Evolutionary conservation across 208 protist genomes (phyloP).

Genomic region (Leishmania turanica): DNA sequence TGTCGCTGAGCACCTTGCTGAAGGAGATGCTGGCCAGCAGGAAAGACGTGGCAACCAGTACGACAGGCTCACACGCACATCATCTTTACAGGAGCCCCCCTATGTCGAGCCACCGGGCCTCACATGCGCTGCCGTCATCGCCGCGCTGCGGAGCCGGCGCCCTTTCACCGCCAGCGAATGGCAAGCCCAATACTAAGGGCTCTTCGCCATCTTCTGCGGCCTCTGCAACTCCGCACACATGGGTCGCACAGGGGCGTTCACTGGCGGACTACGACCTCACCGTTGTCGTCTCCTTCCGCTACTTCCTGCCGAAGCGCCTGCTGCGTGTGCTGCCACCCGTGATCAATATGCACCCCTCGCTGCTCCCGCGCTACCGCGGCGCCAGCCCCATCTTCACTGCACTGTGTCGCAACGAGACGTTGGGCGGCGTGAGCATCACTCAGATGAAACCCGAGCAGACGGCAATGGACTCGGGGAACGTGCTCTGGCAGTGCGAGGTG

Average conservation of each 20-base stretch:
- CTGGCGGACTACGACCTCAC: slow-evolving; percentile 70
- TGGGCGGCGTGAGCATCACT: slow-evolving; percentile 80
- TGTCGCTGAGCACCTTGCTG: slow-evolving; percentile 55
- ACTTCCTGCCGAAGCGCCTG: slow-evolving; percentile 75
- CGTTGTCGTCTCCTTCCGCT: slow-evolving; percentile 89
- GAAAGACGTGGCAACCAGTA: neutral
- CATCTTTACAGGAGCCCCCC: neutral
- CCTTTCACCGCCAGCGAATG: neutral
- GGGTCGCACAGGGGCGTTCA: slow-evolving; percentile 34
- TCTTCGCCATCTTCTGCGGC: neutral
- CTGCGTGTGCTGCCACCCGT: slow-evolving; percentile 65
- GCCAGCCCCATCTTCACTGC: slow-evolving; percentile 90
- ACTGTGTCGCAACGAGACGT: slow-evolving; percentile 66
- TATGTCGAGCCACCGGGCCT: neutral
- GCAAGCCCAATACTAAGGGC: neutral
- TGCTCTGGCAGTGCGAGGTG: slow-evolving; percentile 79
- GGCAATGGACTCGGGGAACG: slow-evolving; percentile 77
- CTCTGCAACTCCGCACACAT: slow-evolving; percentile 19
- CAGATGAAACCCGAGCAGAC: slow-evolving; percentile 53
- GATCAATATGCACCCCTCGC: slow-evolving; percentile 91
- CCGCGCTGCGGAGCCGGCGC: neutral
- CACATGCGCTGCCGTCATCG: slow-evolving; percentile 3
- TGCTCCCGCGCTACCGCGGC: slow-evolving; percentile 87
- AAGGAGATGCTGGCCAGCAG: slow-evolving; percentile 43
- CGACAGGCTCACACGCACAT: neutral